phyloP scores from a whole-genome alignment of 2,329 filamentous ascomycete species.

The Claviceps capensis region DNA sequence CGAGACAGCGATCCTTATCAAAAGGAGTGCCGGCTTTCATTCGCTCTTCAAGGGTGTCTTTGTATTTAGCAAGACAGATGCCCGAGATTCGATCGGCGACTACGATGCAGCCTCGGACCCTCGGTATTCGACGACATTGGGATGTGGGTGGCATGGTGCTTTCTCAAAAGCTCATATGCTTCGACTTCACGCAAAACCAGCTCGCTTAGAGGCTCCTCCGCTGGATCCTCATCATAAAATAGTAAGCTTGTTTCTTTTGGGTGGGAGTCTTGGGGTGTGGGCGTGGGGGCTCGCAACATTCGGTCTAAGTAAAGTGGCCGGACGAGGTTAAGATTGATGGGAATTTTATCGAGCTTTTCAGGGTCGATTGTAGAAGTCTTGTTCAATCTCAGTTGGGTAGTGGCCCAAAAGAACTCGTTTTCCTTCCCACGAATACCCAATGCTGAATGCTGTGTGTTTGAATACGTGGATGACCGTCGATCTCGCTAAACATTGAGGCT shows the following conservation, averaged over 20 bases:
- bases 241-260: background rate
- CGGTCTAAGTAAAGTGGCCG: background rate
- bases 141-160: too few relatives aligned
- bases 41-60: too few relatives aligned
- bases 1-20: too few relatives aligned
- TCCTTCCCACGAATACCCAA: background rate
- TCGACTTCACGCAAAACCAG: background rate
- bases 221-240: background rate
- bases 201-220: background rate
- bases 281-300: background rate
- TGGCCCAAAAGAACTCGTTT: background rate
- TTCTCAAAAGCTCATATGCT: background rate
- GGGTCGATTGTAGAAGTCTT: background rate
- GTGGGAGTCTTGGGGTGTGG: background rate
- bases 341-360: background rate
- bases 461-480: background rate
- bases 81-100: too few relatives aligned
- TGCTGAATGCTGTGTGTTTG: background rate
- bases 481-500: background rate
- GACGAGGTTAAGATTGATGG: background rate
- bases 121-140: too few relatives aligned
- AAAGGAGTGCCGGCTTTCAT: too few relatives aligned
- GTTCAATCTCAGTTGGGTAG: background rate
- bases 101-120: too few relatives aligned
- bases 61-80: too few relatives aligned